Evolutionary conservation across 768 basidiomycete genomes (phyloP), one percentile per base, ranked within the genome.

Genomic region (Wakefieldia striispora): DNA sequence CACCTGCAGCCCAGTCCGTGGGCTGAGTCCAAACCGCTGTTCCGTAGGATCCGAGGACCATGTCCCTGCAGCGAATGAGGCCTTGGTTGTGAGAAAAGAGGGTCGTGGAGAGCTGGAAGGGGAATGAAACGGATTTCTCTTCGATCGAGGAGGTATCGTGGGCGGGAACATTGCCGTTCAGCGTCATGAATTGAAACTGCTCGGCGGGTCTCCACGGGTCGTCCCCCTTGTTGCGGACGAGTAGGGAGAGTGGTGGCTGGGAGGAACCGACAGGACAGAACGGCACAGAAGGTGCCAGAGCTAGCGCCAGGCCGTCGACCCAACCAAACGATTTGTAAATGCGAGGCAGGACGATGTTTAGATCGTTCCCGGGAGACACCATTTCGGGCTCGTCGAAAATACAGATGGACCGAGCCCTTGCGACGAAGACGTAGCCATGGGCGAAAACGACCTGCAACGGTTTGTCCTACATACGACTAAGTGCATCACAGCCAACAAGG

Each of bases 21-120:
- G 85, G 84, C 48, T 78, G 76, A 20, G 85, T 73, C 83, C 84
- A 86, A 8, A 79, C 69, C 2, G 83, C 83, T 0, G 83, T 83
- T 6, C 82, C 82, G 51, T 74, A 66, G 9, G 67, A 60, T 1
- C 84, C 83, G 26, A 86, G 70, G 16, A 74, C 63, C 49, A 86
- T 73, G 51, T 75, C 70, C 12, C 74, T 72, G 54, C 81, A 85
- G 29, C 77, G 75, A 12, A 85, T 70, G 12, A 77, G 67, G 6
- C 85, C 84, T 13, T 72, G 77, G 21, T 55, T 58, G 2, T 64
- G 60, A 35, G 51, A 62, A 3, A 77, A 74, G 4, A 70, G 54
- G 20, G 74, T 71, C 12, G 68, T 50, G 7, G 60, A 56, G 17
- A 69, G 66, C 8, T 54, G 50, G 1, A 86, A 83, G 0, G 84